Evolutionary conservation across 768 basidiomycete genomes (phyloP), one percentile per base, ranked within the genome.

Genomic region (Boletus sp.): DNA sequence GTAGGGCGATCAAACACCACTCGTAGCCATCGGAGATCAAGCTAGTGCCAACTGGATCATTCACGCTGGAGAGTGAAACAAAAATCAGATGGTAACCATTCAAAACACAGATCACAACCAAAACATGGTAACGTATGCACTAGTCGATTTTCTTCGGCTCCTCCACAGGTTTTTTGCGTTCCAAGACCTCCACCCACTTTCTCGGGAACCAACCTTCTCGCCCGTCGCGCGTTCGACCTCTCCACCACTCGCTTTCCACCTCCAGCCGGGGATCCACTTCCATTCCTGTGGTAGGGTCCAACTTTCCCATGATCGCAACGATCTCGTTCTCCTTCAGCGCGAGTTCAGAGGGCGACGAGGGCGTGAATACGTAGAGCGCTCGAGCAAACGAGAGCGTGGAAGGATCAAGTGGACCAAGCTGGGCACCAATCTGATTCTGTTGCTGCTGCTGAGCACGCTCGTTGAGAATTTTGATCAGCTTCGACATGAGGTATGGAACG

Each of bases 171-270:
- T 72, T 75, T 62, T 65, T 69, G 64, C 79, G 75, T 64, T 79
- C 83, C 52, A 90, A 70, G 4, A 88, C 76, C 69, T 92, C 82
- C 4, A 95, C 92, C 81, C 88, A 95, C 60, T 88, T 93, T 54
- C 77, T 81, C 2, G 95, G 95, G 79, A 98, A 97, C 93, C 93
- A 98, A 0, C 95, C 95, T 61, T 90, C 85, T 60, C 87, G 78
- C 0, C 95, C 95, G 60, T 97, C 94, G 53, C 95, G 78, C 56
- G 90, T 94, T 43, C 95, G 79, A 1, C 95, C 95, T 69, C 84
- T 87, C 94, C 93, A 98, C 95, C 95, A 98, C 53, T 93, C 94
- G 5, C 78, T 82, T 52, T 77, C 74, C 25, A 75, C 68, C 50
- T 84, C 77, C 19, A 85, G 74, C 23, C 87, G 73, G 3, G 85